Evolutionary conservation across 2,329 filamentous ascomycete genomes (phyloP).

Genomic region (Fusarium sp.): DNA sequence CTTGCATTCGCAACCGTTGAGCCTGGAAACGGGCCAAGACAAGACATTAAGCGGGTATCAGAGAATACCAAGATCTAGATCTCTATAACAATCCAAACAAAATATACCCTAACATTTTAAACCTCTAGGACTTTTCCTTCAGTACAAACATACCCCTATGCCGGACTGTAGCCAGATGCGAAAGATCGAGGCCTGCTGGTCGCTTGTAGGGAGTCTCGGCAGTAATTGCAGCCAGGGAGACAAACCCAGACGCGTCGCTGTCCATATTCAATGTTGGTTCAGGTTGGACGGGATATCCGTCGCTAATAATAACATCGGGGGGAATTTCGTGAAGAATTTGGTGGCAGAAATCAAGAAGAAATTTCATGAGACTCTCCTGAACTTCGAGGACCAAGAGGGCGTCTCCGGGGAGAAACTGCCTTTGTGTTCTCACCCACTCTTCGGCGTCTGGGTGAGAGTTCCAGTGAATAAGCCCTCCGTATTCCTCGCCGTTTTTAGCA

Average conservation of each 20-base stretch:
- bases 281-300: conserved; percentile 46
- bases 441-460: conserved; percentile 50
- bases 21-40: fast-evolving
- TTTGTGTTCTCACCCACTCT: conserved; percentile 46
- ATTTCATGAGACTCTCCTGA: conserved; percentile 58
- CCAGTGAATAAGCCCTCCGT: conserved; percentile 50
- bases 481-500: conserved; percentile 40
- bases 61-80: neutral
- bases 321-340: conserved; percentile 63
- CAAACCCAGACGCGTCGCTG: conserved; percentile 46
- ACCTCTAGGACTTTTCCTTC: neutral
- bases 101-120: fast-evolving
- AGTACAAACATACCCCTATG: neutral
- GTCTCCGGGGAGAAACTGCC: conserved; percentile 55
- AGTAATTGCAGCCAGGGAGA: conserved; percentile 52
- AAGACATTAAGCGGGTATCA: fast-evolving
- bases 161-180: neutral
- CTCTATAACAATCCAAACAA: neutral
- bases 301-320: conserved; percentile 38
- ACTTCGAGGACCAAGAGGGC: conserved; percentile 61
- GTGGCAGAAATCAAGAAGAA: conserved; percentile 59
- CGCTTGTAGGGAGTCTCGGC: conserved; percentile 63
- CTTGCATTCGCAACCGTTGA: fast-evolving
- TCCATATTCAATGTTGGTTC: conserved; percentile 49
- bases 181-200: conserved; percentile 58